Percentiles rank a stretch among this genome's conserved stretches.
Evolutionary conservation across 257 asterid species (phyloP).

Genomic region (Nicotiana undulata): DNA sequence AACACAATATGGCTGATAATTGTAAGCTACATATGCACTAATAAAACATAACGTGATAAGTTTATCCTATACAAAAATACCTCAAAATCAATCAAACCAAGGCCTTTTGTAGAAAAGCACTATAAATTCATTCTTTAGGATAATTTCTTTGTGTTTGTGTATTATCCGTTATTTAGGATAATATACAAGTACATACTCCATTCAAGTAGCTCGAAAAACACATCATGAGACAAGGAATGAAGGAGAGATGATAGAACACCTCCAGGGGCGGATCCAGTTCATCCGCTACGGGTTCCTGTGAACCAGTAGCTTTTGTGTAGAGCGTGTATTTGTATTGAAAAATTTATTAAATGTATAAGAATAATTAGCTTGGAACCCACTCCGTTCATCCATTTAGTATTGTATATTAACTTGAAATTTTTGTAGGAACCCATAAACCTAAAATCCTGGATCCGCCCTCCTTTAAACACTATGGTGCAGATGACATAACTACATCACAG

Average conservation of each 20-base stretch:
- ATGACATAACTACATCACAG: background rate
- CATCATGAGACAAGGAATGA: background rate
- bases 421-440: no score
- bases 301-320: no score
- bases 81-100: background rate
- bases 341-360: no score
- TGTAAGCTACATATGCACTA: background rate
- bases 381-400: no score
- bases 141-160: background rate
- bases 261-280: no score
- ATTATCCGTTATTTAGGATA: background rate
- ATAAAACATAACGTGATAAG: background rate
- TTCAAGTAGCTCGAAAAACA: background rate
- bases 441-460: no score
- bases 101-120: background rate
- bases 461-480: background rate
- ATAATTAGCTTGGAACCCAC: no score
- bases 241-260: background rate
- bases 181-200: background rate
- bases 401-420: no score
- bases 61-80: background rate
- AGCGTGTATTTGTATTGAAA: no score
- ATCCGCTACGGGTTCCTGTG: no score
- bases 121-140: background rate
- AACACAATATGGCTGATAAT: background rate